These are phyloP conservation scores for Penicillium sp. DNA, from an alignment of 2,329 filamentous ascomycete species.

Conservation along the genomic window DNA sequence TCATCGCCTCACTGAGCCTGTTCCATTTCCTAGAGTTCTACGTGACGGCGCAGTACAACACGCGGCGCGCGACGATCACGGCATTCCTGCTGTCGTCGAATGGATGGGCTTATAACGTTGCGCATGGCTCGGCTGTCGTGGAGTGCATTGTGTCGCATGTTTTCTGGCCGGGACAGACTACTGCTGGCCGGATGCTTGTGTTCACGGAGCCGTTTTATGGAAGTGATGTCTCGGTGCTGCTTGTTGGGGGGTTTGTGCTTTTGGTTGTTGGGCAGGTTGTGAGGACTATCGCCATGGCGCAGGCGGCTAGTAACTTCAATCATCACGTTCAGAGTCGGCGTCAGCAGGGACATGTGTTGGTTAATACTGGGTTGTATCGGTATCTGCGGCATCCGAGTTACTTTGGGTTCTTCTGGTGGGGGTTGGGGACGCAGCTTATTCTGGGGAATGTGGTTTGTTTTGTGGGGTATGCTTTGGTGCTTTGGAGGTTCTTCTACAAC, in stretches of 20 bases:
- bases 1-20: slow-evolving; percentile 58
- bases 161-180: slow-evolving; percentile 22
- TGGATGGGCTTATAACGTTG: slow-evolving; percentile 77
- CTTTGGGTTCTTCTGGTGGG: slow-evolving; percentile 99
- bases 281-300: slow-evolving; percentile 79
- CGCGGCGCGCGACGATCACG: slow-evolving; percentile 63
- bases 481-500: slow-evolving; percentile 80
- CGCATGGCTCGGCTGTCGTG: slow-evolving; percentile 68
- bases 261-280: slow-evolving; percentile 68
- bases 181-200: slow-evolving; percentile 45
- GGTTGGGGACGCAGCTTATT: slow-evolving; percentile 85
- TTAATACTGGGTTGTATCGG: slow-evolving; percentile 76
- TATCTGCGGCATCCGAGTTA: slow-evolving; percentile 82
- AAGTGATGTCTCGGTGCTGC: slow-evolving; percentile 29
- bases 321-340: slow-evolving; percentile 70
- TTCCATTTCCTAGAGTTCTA: slow-evolving; percentile 98
- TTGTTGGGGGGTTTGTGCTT: slow-evolving; percentile 58
- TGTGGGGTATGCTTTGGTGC: slow-evolving; percentile 64
- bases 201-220: slow-evolving; percentile 36
- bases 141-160: slow-evolving; percentile 58
- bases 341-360: slow-evolving; percentile 71
- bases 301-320: slow-evolving; percentile 89
- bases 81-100: slow-evolving; percentile 84
- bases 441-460: slow-evolving; percentile 81
- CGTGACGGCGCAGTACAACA: slow-evolving; percentile 82